phyloP scores from a whole-genome alignment of 768 basidiomycete species.

The Psilocybe subaeruginosa region DNA sequence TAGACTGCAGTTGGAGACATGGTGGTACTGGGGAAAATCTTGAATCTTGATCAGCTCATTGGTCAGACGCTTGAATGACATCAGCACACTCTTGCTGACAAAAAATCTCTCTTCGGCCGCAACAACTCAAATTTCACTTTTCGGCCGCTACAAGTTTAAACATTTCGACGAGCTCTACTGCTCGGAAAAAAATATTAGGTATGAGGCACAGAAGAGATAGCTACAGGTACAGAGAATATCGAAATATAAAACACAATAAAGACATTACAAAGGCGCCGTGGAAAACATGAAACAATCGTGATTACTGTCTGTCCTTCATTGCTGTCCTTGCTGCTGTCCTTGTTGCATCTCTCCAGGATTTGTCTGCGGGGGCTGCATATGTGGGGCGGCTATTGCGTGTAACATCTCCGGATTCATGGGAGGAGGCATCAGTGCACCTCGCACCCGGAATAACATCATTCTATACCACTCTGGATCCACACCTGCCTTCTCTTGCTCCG shows the following conservation, averaged over 20 bases:
- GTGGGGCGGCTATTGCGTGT: constrained; percentile 45
- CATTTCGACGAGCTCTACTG: background rate
- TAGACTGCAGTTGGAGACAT: constrained; percentile 72
- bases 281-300: constrained; percentile 17
- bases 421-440: constrained; percentile 68
- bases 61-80: background rate
- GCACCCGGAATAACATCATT: constrained; percentile 83
- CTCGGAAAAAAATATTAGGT: background rate
- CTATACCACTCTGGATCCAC: constrained; percentile 85
- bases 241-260: constrained; percentile 11
- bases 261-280: constrained; percentile 10
- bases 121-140: background rate
- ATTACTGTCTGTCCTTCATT: constrained; percentile 9
- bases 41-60: background rate
- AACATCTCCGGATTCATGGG: constrained; percentile 56
- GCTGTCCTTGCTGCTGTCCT: constrained; percentile 34
- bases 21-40: constrained; percentile 4
- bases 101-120: background rate
- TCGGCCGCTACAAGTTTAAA: constrained; percentile 11
- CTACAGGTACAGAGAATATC: constrained; percentile 18
- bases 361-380: constrained; percentile 42
- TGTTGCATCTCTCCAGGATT: constrained; percentile 43
- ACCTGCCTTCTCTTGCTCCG: constrained; percentile 81
- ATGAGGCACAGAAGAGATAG: constrained; percentile 2
- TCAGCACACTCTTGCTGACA: background rate